Base-by-base conservation (phyloP, 257 asterid genomes). In the Misopates orontium region DNA sequence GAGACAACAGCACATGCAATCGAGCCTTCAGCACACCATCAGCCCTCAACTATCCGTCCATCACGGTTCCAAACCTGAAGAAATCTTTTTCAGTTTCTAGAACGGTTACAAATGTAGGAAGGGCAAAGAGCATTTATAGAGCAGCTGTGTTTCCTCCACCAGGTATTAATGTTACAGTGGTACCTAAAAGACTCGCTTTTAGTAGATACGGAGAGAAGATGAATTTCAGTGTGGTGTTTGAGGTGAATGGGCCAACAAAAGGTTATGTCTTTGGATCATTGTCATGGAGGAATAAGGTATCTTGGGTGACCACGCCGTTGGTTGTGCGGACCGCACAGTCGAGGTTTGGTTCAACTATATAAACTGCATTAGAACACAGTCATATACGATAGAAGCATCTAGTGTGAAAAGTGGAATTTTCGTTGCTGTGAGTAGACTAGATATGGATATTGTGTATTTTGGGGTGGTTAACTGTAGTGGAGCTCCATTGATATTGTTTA, bases 51-150 rank as follows among this genome's bases (percentile, higher is more conserved):
- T 92, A 89, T 65, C 96, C 97, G 1, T 92, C 96, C 70, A 84
- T 89, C 15, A 79, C 86, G 0, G 83, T 89, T 23, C 91, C 95
- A 1, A 75, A 82, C 71, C 87, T 89, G 40, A 76, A 76, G 21
- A 71, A 62, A 40, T 71, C 75, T 5, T 64, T 84, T 59, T 66
- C 88, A 4, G 83, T 87, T 70, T 69, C 70, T 32, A 79, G 98
- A 69, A 89, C 96, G 9, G 87, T 89, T 62, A 87, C 94, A n/a
- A 85, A 87, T 24, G 97, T 89, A 40, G 98, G 98, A 65, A 71
- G 71, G 62, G 79, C 93, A 16, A 67, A 69, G 22, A 79, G 82
- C 24, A 58, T 75, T 14, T 92, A 85, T 53, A 83, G 54, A 78
- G 95, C 90, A n/a, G 83, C 78, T 0, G 82, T 89, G 54, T 75